Base-by-base conservation (phyloP, 495 filamentous ascomycete species). In the Tuber calosporum region DNA sequence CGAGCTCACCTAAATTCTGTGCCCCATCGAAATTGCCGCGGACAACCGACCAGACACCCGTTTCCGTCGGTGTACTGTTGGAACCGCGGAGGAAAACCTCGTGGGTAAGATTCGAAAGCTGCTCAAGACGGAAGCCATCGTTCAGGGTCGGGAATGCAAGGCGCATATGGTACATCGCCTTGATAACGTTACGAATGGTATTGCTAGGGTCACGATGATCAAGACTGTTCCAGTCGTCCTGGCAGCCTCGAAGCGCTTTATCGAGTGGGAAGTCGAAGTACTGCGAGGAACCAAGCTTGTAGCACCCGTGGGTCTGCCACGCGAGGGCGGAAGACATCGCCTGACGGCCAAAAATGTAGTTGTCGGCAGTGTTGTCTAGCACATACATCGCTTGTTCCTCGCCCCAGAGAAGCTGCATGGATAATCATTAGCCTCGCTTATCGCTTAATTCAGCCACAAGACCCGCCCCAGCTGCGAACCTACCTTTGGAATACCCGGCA, bases 181-280 rank as follows among this genome's bases (percentile, higher is more conserved):
- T 90, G 79, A 91, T 84, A 68, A 90, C 87, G 76, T 90, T 91
- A 68, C 89, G 84, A 38, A 92, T 76, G 2, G 88, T 88, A 72
- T 90, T 88, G 19, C 90, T 86, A 0, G 90, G 89, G 80, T 92
- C 89, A 15, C 90, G 86, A 79, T 92, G 90, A 77, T 92, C 90
- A 58, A 87, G 87, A 26, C 84, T 86, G 67, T 88, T 86, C 2
- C 75, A 71, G 7, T 86, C 83, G 74, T 92, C 90, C 13, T 88
- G 67, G 75, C 90, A 92, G 8, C 89, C 90, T 41, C 84, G 58
- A 1, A 83, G 79, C 1, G 87, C 87, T 40, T 84, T 83, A 11
- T 86, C 84, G 40, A 91, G 83, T 0, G 89, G 89, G 84, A 87
- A 89, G 26, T 89, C 79, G 68, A 83, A 83, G 79, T 90, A 91